These are phyloP conservation scores for Tephrocybe sp. DNA, from an alignment of 768 basidiomycete genomes.

Conservation along the genomic window DNA sequence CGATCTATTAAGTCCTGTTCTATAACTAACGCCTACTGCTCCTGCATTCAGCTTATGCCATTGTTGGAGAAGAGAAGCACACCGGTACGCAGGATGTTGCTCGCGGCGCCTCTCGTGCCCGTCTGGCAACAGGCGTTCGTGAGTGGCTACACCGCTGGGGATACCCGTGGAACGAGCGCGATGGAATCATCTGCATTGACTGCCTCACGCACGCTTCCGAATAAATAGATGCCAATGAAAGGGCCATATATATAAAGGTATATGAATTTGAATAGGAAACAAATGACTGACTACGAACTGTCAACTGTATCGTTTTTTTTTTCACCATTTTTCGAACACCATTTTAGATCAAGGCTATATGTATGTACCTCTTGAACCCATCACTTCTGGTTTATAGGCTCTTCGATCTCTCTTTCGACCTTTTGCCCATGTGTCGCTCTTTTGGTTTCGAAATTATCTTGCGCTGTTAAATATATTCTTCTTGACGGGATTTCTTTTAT, in stretches of 20 bases:
- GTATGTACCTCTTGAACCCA: too few species aligned
- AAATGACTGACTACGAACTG: not conserved
- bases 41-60: slow-evolving; percentile 62
- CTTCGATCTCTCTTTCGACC: too few species aligned
- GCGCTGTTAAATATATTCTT: too few species aligned
- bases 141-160: slow-evolving; percentile 94
- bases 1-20: not conserved
- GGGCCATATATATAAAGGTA: slow-evolving; percentile 1
- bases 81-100: slow-evolving; percentile 85
- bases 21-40: not conserved
- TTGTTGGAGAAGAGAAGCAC: slow-evolving; percentile 97
- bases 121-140: slow-evolving; percentile 82
- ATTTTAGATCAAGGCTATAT: too few species aligned
- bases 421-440: too few species aligned
- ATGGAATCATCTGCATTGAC: slow-evolving; percentile 89
- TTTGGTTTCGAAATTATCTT: too few species aligned
- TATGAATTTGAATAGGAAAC: not conserved
- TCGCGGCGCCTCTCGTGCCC: slow-evolving; percentile 78
- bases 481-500: too few species aligned
- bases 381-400: too few species aligned
- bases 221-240: slow-evolving; percentile 18
- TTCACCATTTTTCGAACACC: not conserved
- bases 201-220: slow-evolving; percentile 67
- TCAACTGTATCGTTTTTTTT: not conserved
- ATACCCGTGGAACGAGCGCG: slow-evolving; percentile 93